A percentile compares a stretch with the other conserved stretches of the same genome.
phyloP scores from a whole-genome alignment of 768 basidiomycete genomes.

The Boletus sp. region DNA sequence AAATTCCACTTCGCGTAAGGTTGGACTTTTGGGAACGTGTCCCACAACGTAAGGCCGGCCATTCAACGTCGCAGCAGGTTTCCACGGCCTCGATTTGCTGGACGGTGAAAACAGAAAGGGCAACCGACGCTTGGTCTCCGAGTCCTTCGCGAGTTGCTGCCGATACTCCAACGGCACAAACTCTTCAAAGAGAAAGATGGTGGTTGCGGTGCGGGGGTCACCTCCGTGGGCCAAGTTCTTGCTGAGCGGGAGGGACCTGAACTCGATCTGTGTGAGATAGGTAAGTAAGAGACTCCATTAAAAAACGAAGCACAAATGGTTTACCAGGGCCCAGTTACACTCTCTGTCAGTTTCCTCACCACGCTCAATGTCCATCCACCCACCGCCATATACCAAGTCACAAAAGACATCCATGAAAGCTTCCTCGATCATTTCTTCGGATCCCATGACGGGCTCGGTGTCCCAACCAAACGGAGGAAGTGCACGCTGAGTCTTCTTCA shows the following conservation, averaged over 20 bases:
- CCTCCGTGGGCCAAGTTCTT: slow-evolving; percentile 15
- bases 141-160: slow-evolving; percentile 60
- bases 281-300: neutral
- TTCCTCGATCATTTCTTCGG: slow-evolving; percentile 84
- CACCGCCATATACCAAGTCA: slow-evolving; percentile 75
- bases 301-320: slow-evolving; percentile 21
- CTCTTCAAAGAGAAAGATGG: slow-evolving; percentile 87
- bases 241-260: slow-evolving; percentile 65
- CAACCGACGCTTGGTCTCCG: slow-evolving; percentile 56
- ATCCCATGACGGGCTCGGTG: slow-evolving; percentile 75
- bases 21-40: slow-evolving; percentile 51
- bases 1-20: slow-evolving; percentile 69
- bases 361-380: slow-evolving; percentile 79
- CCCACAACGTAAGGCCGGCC: slow-evolving; percentile 70
- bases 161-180: slow-evolving; percentile 88
- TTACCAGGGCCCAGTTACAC: slow-evolving; percentile 89
- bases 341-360: slow-evolving; percentile 74
- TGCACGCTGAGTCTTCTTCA: slow-evolving; percentile 72
- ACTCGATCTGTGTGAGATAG: slow-evolving; percentile 67
- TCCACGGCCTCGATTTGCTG: slow-evolving; percentile 56
- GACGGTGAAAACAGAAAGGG: slow-evolving; percentile 63
- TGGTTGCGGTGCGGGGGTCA: slow-evolving; percentile 71
- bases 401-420: slow-evolving; percentile 86
- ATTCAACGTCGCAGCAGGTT: slow-evolving; percentile 77
- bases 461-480: slow-evolving; percentile 92